Base-by-base conservation (phyloP, 2,329 filamentous ascomycete genomes). In the Macrophomina tecta region DNA sequence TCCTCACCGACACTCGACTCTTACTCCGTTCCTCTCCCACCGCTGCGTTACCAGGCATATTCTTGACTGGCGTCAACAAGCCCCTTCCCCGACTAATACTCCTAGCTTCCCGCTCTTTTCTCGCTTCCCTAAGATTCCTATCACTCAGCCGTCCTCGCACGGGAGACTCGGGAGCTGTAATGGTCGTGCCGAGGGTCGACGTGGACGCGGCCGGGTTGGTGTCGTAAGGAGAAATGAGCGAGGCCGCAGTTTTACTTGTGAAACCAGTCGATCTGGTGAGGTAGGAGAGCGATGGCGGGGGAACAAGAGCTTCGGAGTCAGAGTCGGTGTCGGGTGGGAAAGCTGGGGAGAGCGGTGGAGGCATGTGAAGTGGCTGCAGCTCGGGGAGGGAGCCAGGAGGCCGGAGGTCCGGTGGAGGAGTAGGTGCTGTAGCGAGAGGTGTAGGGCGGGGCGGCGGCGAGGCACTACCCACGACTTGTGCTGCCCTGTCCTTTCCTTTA, bases 11-110 rank as follows among this genome's bases (percentile, higher is more conserved):
- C n/a, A 48, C 46, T n/a, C 46, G 48, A 38, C 58, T 62, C 45
- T 62, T 62, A 11, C 32, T 66, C 45, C 12, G 70, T 70, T 1
- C 69, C 70, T 1, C 69, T 67, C 32, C 64, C 65, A 5, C 70
- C 69, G 4, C 56, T 16, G 0, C 52, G 30, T 16, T 64, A 36
- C 42, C 58, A 12, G 23, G 69, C 68, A 38, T 69, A 69, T 5
- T 74, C 72, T 8, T 69, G 51, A n/a, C 30, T 45, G 42, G 71
- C 70, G 5, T 75, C 11, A 77, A 58, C 2, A 78, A 64, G 23
- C 73, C 75, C 18, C 67, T 71, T 0, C 73, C 69, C 40, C 78
- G 76, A 0, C 58, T 49, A 6, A 18, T 48, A n/a, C 58, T 49
- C 9, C 58, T 62, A 12, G 40, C 38, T 42, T 46, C 40, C 7